These are phyloP conservation scores for Sporothrix inflata DNA, from an alignment of 2,329 filamentous ascomycete genomes.

Conservation along the genomic window DNA sequence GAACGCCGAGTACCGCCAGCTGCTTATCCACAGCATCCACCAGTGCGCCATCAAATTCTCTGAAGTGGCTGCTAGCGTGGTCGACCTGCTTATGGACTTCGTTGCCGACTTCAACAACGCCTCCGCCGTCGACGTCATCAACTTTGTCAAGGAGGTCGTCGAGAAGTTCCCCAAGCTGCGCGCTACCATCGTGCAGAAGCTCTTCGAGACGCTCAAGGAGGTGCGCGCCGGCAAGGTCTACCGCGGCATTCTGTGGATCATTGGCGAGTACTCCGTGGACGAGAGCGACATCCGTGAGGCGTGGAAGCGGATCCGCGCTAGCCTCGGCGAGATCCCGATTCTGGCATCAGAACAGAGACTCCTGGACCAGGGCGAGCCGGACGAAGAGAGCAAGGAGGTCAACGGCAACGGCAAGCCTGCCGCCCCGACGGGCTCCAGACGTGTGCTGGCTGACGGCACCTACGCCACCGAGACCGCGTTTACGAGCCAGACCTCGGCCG, in stretches of 20 bases:
- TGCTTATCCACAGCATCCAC: slow-evolving; percentile 96
- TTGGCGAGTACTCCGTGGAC: slow-evolving; percentile 94
- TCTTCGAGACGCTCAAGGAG: slow-evolving; percentile 88
- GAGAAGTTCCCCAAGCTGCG: slow-evolving; percentile 95
- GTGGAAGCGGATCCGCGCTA: slow-evolving; percentile 93
- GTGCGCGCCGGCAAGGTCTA: slow-evolving; percentile 98
- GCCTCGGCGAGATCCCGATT: slow-evolving; percentile 95
- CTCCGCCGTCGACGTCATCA: slow-evolving; percentile 95
- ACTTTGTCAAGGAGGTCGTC: slow-evolving; percentile 98
- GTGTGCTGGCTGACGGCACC: slow-evolving; percentile 92
- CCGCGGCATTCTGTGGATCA: slow-evolving; percentile 93
- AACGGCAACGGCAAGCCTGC: slow-evolving; percentile 73
- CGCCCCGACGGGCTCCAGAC: slow-evolving; percentile 80
- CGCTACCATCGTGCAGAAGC: slow-evolving; percentile 80
- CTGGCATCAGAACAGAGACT: slow-evolving; percentile 91
- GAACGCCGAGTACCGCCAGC: slow-evolving; percentile 90
- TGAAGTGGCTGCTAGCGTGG: slow-evolving; percentile 94
- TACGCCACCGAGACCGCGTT: slow-evolving; percentile 97
- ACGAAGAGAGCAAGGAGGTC: slow-evolving; percentile 60
- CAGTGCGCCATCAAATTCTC: slow-evolving; percentile 99
- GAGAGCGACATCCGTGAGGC: slow-evolving; percentile 93
- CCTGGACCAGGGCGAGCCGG: slow-evolving; percentile 79
- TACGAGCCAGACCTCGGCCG: slow-evolving; percentile 81
- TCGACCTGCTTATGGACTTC: slow-evolving; percentile 97
- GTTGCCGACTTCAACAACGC: slow-evolving; percentile 98